A percentile compares a stretch with the other conserved stretches of the same genome.
Evolutionary conservation across 305 asterid species (phyloP).

Genomic region (Lippia alba): DNA sequence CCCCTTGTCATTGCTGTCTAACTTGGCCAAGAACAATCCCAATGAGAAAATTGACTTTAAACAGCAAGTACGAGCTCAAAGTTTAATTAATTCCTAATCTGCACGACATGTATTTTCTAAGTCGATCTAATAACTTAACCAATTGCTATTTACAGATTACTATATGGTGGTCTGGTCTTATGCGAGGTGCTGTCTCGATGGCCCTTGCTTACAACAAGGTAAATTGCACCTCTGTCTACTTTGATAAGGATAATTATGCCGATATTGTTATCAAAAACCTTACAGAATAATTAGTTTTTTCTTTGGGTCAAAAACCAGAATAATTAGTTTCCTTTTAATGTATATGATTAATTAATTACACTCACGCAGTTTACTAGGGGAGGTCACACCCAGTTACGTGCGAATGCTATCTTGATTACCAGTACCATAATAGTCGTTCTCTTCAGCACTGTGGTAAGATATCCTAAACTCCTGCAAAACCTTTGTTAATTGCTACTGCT

Average conservation of each 20-base stretch:
- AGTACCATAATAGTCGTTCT: conserved; percentile 72
- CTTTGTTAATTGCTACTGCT: not conserved
- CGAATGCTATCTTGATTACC: conserved; percentile 67
- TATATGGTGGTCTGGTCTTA: conserved; percentile 79
- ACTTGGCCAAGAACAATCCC: conserved; percentile 66
- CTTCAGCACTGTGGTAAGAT: conserved; percentile 71
- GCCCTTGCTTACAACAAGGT: conserved; percentile 80
- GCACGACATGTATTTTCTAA: conserved; percentile 22
- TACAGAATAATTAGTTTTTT: not conserved
- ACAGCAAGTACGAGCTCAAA: conserved; percentile 69
- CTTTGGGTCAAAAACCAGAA: too few species aligned
- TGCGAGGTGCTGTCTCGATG: conserved; percentile 78
- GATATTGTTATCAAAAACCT: not conserved
- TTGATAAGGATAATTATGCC: not conserved
- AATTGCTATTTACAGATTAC: conserved; percentile 46
- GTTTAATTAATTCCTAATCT: conserved; percentile 19
- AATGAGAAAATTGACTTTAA: conserved; percentile 61
- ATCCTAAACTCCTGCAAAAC: conserved; percentile 23
- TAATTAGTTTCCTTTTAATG: not conserved
- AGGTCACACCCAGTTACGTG: conserved; percentile 62
- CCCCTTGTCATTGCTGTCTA: conserved; percentile 76
- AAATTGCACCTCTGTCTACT: conserved; percentile 7
- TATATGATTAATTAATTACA: not conserved
- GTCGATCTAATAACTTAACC: conserved; percentile 15
- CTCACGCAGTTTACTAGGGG: conserved; percentile 60